Evolutionary conservation across 2,329 filamentous ascomycete species (phyloP), one percentile per base, ranked within the genome.

Genomic region (Aspergillus fumigatiaffinis): DNA sequence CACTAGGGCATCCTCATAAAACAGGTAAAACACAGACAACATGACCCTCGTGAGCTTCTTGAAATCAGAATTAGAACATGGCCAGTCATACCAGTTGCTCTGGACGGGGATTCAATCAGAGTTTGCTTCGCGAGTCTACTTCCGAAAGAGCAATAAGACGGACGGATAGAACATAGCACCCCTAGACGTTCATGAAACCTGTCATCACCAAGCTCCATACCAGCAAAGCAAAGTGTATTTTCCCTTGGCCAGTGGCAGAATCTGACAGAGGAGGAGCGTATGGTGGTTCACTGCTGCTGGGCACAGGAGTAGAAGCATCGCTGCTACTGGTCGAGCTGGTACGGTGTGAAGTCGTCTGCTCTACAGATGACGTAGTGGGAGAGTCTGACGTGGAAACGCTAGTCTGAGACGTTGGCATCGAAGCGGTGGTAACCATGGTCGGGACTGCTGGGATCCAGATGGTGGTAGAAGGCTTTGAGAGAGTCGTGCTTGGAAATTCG

Each of bases 181-280:
- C 42, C 21, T 52, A 54, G 21, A 50, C 50, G 35, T 47, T 52
- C 42, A 55, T 21, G 48, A 57, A 53, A 25, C 52, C 41, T 51
- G 55, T 26, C 14, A 55, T 53, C 1, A 38, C 49, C 28, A 38
- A 41, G 10, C 26, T 38, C n/a, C 61, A 44, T 4, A 52, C 56
- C 54, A 61, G 21, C n/a, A 51, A n/a, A 21, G 35, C 21, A 28
- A 51, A 35, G 14, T 51, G 17, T 46, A 51, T 38, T 21, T 51
- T 42, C 32, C 28, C 49, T 42, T 53, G 49, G 9, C 44, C 35
- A n/a, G 25, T 6, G 20, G 64, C 60, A 38, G 59, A 66, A 50
- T 69, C 67, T 5, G 60, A 25, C 21, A 62, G 62, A 21, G 68
- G 66, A 26, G 60, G 49, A 26, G 48, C 50, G 20, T 52, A 55